phyloP scores from a whole-genome alignment of 2,329 filamentous ascomycete genomes.

The Harringtonia lauricola region DNA sequence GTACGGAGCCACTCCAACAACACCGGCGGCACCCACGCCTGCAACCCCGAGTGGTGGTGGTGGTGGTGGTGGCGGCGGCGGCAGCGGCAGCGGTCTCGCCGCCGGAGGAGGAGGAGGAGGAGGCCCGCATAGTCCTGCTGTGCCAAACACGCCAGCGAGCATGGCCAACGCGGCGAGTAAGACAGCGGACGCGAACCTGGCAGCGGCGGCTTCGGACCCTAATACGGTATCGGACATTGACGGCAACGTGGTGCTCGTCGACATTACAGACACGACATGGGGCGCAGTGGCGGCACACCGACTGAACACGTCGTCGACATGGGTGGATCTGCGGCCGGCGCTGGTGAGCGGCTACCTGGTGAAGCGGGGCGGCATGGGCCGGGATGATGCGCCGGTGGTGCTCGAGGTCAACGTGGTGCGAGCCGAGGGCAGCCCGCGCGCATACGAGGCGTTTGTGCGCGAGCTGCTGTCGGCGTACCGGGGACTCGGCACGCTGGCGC shows the following conservation, averaged over 20 bases:
- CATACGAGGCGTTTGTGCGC: slow-evolving; percentile 53
- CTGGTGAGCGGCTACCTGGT: slow-evolving; percentile 56
- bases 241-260: slow-evolving; percentile 57
- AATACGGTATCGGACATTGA: slow-evolving; percentile 29
- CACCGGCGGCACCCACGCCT: slow-evolving; percentile 7
- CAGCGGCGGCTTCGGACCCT: slow-evolving; percentile 12
- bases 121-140: slow-evolving; percentile 5
- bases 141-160: not conserved
- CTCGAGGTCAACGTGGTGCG: slow-evolving; percentile 57
- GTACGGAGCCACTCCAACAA: slow-evolving; percentile 24
- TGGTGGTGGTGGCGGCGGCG: not conserved
- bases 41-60: slow-evolving; percentile 13
- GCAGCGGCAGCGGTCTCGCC: not conserved
- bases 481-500: slow-evolving; percentile 56
- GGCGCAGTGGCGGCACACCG: slow-evolving; percentile 59
- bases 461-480: slow-evolving; percentile 63
- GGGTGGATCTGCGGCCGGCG: slow-evolving; percentile 43
- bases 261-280: slow-evolving; percentile 66
- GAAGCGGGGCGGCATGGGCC: slow-evolving; percentile 45
- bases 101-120: no score
- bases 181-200: slow-evolving; percentile 20
- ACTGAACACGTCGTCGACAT: slow-evolving; percentile 46
- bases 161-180: slow-evolving; percentile 19
- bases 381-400: slow-evolving; percentile 46
- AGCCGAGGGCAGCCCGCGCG: slow-evolving; percentile 38